phyloP scores from a whole-genome alignment of 768 basidiomycete species.

The Neoboletus subvelutipes region DNA sequence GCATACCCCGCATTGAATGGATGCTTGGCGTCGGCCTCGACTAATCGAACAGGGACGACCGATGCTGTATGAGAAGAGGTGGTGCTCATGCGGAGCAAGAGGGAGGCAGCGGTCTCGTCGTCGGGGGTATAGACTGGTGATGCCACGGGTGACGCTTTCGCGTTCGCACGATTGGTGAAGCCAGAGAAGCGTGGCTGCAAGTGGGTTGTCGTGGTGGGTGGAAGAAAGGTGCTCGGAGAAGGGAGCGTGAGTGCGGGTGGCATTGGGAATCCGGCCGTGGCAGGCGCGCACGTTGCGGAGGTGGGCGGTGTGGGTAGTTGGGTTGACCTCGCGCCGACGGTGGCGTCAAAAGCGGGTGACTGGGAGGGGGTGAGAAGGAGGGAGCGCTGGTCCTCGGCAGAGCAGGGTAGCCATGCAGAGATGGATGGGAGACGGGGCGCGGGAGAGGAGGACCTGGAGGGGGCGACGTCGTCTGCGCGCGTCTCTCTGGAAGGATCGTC shows the following conservation, averaged over 20 bases:
- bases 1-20: slow-evolving; percentile 7
- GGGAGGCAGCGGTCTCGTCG: slow-evolving; percentile 68
- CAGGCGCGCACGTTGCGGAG: slow-evolving; percentile 51
- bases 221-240: slow-evolving; percentile 28
- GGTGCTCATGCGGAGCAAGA: slow-evolving; percentile 61
- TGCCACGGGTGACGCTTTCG: slow-evolving; percentile 22
- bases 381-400: slow-evolving; percentile 22
- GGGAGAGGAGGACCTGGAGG: slow-evolving; percentile 9
- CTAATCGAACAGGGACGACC: background rate
- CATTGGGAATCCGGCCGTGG: slow-evolving; percentile 29
- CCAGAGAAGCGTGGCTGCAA: slow-evolving; percentile 26
- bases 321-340: slow-evolving; percentile 12
- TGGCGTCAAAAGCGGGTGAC: slow-evolving; percentile 33
- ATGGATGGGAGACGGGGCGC: slow-evolving; percentile 57
- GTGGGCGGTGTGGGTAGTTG: slow-evolving; percentile 58
- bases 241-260: slow-evolving; percentile 45
- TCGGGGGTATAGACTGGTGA: slow-evolving; percentile 44
- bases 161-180: slow-evolving; percentile 18
- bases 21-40: background rate
- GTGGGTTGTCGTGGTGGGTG: slow-evolving; percentile 4
- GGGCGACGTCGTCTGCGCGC: background rate
- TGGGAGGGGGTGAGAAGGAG: slow-evolving; percentile 37
- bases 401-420: slow-evolving; percentile 59
- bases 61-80: slow-evolving; percentile 14
- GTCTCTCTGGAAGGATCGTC: background rate